Evolutionary conservation across 495 filamentous ascomycete genomes (phyloP), one percentile per base, ranked within the genome.

Genomic region (Aspergillus leporis): DNA sequence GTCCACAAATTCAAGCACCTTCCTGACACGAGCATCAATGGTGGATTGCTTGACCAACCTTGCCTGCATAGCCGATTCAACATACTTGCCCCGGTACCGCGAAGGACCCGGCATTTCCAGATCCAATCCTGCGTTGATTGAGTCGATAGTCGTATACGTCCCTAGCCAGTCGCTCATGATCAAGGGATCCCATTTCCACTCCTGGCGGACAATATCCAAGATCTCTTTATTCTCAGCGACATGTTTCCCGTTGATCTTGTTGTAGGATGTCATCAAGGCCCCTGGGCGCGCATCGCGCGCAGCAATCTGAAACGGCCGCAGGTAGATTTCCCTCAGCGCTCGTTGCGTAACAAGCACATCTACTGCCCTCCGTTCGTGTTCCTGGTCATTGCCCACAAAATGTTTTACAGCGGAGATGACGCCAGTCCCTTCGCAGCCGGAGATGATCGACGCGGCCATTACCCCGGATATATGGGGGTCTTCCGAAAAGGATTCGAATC

Each of bases 181-280:
- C 22, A 74, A 18, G 5, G 61, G 61, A 38, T 87, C 71, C 76
- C 79, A 92, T 1, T 78, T 80, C 87, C 87, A 90, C 65, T 91
- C 87, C 12, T 80, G 77, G 31, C 89, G 78, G 41, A 91, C 63
- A 18, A 91, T 76, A 21, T 81, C 74, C 12, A 90, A 60, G 14
- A 88, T 66, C 51, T 76, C 72, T 10, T 73, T 69, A 61, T 87
- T 84, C 70, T 87, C 85, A 58, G 80, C 83, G 18, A 83, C 83
- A 66, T 88, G 88, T 12, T 74, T 75, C 13, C 89, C 89, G 65
- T 92, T 91, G 32, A 92, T 74, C 58, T 84, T 83, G 56, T 91
- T 91, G 65, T 91, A 92, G 18, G 83, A 80, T 16, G 85, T 89
- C 89, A 92, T 92, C 31, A 91, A 73, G 4, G 84, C 83, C 16